Conservation (phyloP, 2,329 filamentous ascomycete species). For the Cytospora paraplurivora region DNA sequence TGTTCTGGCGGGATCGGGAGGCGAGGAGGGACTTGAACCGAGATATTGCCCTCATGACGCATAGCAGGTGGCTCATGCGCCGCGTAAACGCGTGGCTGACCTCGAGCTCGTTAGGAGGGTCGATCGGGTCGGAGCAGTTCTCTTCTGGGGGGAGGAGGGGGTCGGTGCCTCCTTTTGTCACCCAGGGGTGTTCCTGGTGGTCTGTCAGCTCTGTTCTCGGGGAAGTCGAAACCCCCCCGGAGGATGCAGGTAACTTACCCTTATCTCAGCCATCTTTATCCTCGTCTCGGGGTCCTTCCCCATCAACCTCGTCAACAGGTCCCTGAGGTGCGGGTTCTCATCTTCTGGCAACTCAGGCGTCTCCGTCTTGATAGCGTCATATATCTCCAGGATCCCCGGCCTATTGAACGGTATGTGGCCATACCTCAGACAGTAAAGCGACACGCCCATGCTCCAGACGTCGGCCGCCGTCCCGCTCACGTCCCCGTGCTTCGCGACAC, state of each 20-base stretch:
- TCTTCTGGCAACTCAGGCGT: constrained; percentile 62
- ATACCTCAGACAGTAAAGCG: constrained; percentile 88
- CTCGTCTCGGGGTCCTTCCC: constrained; percentile 84
- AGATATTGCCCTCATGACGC: constrained; percentile 87
- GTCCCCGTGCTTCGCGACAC: constrained; percentile 80
- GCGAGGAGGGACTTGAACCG: constrained; percentile 77
- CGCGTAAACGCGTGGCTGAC: constrained; percentile 87
- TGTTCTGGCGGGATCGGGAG: constrained; percentile 25
- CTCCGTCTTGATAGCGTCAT: constrained; percentile 81
- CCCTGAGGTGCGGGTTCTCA: constrained; percentile 67
- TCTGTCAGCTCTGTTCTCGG: constrained; percentile 31
- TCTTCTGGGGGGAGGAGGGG: constrained; percentile 78
- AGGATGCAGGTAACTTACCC: constrained; percentile 58
- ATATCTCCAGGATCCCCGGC: constrained; percentile 78
- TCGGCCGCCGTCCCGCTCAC: constrained; percentile 89
- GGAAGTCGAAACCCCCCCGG: neutral
- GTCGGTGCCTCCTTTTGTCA: constrained; percentile 79
- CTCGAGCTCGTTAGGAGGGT: constrained; percentile 85
- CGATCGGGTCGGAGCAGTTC: constrained; percentile 80
- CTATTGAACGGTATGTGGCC: constrained; percentile 86
- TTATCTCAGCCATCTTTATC: constrained; percentile 79
- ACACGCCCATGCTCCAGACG: constrained; percentile 98
- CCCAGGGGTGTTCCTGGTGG: constrained; percentile 83
- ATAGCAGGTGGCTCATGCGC: constrained; percentile 84
- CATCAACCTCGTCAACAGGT: constrained; percentile 73